Evolutionary conservation across 176 grass and related monocot genomes (phyloP), one percentile per base, ranked within the genome.

Genomic region (Aegilops speltoides): DNA sequence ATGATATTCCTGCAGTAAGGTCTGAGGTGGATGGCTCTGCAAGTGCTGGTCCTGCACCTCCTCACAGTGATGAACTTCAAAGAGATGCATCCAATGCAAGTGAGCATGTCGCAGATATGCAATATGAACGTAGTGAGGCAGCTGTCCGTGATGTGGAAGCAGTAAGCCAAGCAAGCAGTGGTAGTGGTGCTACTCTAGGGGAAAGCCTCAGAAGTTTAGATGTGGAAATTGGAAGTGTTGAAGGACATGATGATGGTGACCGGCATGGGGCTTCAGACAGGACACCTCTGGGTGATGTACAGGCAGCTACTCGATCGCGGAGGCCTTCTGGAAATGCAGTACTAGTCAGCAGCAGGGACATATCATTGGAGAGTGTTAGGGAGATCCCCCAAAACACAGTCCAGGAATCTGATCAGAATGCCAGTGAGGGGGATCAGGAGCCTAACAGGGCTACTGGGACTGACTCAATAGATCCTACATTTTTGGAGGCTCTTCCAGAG

Each of bases 401-500:
- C 59, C 92, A 95, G 88, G 92, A 93, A 85, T 43, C 92, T 84
- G 88, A 89, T 68, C 90, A 90, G 79, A 91, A 77, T 80, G 77
- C 73, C 45, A 83, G 59, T 34, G 88, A 97, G 77, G 87, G 76
- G 41, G 85, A 79, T 68, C 90, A 91, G 61, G 90, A 93, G 68
- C 87, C 83, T 74, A 86, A 72, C 79, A 91, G 87, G 83, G 87
- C 64, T 68, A 68, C 61, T 73, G 89, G 85, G 65, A 72, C 89
- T 4, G 87, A 99, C 54, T 91, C 94, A 38, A 96, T 99, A 41
- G 97, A 99, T 78, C 97, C 97, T 48, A 99, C 97, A 83, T 99
- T 99, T 93, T 88, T 99, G 89, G 97, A 99, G 83, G 97, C 97
- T 79, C 92, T 99, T 83, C 97, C 97, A 15, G 97, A 94, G 66